These are phyloP conservation scores for Leptographium lundbergii DNA, from an alignment of 2,329 filamentous ascomycete genomes.

Conservation along the genomic window DNA sequence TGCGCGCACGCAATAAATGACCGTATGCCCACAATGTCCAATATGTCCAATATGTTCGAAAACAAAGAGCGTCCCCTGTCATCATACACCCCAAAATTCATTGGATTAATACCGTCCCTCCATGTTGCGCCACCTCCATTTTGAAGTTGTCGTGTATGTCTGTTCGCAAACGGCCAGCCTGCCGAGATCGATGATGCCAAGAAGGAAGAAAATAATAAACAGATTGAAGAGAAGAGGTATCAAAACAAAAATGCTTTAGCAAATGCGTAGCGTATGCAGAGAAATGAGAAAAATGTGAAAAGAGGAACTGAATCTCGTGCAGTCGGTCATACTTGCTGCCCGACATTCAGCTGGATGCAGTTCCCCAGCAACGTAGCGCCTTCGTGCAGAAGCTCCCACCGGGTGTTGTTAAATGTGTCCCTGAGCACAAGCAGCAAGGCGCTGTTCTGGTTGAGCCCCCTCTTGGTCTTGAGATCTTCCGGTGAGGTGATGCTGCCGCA, in stretches of 20 bases:
- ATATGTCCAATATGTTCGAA: background rate
- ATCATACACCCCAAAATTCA: background rate
- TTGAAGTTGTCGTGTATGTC: background rate
- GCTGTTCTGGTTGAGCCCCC: constrained; percentile 70
- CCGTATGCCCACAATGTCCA: background rate
- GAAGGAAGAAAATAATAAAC: background rate
- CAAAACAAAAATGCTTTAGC: background rate
- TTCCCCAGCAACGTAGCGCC: constrained; percentile 68
- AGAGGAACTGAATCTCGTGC: background rate
- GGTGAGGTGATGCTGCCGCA: constrained; percentile 63
- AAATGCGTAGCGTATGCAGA: background rate
- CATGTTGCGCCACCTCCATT: background rate
- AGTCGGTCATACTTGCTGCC: constrained; percentile 6
- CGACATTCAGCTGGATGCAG: constrained; percentile 52
- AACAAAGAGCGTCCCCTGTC: background rate
- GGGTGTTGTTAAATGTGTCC: constrained; percentile 67
- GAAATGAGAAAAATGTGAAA: background rate
- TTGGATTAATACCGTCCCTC: background rate
- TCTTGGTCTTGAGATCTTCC: constrained; percentile 60
- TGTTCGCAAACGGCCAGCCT: background rate
- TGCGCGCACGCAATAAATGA: background rate
- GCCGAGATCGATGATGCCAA: background rate
- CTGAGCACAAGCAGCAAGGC: constrained; percentile 71
- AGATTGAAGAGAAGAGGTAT: background rate
- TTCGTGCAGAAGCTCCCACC: constrained; percentile 88